Evolutionary conservation across 75 land plant species (phyloP).

Genomic region (Chamaecyparis obtusa): DNA sequence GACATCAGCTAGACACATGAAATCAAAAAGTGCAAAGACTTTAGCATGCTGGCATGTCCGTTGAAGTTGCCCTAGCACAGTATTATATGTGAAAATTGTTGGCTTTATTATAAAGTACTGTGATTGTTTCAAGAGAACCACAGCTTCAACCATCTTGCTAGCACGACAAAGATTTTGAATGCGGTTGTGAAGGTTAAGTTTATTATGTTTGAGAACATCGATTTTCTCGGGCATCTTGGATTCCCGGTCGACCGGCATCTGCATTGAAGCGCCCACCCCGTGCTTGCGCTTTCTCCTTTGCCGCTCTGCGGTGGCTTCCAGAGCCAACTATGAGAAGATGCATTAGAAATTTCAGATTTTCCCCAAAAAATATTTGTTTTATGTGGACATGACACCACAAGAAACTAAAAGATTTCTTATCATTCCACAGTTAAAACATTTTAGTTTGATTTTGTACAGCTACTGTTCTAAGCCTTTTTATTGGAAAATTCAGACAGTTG

Average conservation of each 20-base stretch:
- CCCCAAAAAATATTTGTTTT: neutral
- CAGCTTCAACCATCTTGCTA: conserved; percentile 51
- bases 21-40: conserved; percentile 39
- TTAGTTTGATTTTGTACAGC: neutral
- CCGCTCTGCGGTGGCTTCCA: conserved; percentile 75
- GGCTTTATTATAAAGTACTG: conserved; percentile 50
- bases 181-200: conserved; percentile 66
- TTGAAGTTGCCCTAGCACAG: conserved; percentile 49
- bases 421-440: neutral
- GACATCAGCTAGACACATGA: conserved; percentile 37
- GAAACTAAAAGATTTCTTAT: neutral
- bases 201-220: conserved; percentile 48
- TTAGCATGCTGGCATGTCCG: conserved; percentile 39
- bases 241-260: conserved; percentile 32
- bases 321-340: conserved; percentile 30
- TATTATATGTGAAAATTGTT: conserved; percentile 75
- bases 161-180: conserved; percentile 62
- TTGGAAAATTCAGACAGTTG: neutral
- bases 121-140: conserved; percentile 38
- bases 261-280: conserved; percentile 44
- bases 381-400: neutral
- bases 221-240: conserved; percentile 65
- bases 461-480: neutral
- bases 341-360: neutral
- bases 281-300: conserved; percentile 62